A percentile compares a stretch with the other conserved stretches of the same genome.
Evolutionary conservation across 2,329 filamentous ascomycete genomes (phyloP).

Genomic region (Bisporella sp.): DNA sequence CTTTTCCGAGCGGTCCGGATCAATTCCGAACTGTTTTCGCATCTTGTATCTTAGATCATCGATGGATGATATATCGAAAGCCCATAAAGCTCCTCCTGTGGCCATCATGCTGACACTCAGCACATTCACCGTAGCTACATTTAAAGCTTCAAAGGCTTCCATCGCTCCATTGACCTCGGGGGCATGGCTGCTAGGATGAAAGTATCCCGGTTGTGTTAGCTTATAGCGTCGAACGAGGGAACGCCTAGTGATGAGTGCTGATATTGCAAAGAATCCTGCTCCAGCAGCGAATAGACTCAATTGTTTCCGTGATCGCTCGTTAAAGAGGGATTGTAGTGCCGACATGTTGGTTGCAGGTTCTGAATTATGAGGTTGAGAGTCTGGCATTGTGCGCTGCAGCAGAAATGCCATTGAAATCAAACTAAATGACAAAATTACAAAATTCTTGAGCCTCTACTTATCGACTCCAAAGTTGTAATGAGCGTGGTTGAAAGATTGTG

Average conservation of each 20-base stretch:
- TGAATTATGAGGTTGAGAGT: no score
- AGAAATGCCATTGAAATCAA: no score
- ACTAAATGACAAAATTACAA: no score
- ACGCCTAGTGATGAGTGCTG: slow-evolving; percentile 64
- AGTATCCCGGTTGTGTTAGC: slow-evolving; percentile 63
- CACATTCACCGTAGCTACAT: slow-evolving; percentile 82
- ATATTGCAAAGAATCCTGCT: slow-evolving; percentile 66
- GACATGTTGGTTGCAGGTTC: slow-evolving; percentile 5
- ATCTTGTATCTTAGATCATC: slow-evolving; percentile 54
- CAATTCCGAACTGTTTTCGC: slow-evolving; percentile 34
- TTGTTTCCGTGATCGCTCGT: slow-evolving; percentile 40
- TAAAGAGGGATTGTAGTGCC: slow-evolving; percentile 21
- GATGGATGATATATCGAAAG: slow-evolving; percentile 65
- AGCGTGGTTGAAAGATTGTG: no score
- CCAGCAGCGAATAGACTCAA: slow-evolving; percentile 68
- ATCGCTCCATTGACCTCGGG: slow-evolving; percentile 52
- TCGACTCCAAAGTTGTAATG: no score
- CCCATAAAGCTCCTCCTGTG: slow-evolving; percentile 67
- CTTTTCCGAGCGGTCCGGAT: slow-evolving; percentile 32
- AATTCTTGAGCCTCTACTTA: no score
- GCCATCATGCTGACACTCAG: slow-evolving; percentile 67
- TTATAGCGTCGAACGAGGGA: slow-evolving; percentile 58
- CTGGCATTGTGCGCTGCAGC: no score
- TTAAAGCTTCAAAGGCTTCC: slow-evolving; percentile 77
- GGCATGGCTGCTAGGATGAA: slow-evolving; percentile 50